Percentiles rank a stretch among this genome's conserved stretches.
These are phyloP conservation scores for Russula compacta DNA, from an alignment of 768 basidiomycete genomes.

Conservation along the genomic window DNA sequence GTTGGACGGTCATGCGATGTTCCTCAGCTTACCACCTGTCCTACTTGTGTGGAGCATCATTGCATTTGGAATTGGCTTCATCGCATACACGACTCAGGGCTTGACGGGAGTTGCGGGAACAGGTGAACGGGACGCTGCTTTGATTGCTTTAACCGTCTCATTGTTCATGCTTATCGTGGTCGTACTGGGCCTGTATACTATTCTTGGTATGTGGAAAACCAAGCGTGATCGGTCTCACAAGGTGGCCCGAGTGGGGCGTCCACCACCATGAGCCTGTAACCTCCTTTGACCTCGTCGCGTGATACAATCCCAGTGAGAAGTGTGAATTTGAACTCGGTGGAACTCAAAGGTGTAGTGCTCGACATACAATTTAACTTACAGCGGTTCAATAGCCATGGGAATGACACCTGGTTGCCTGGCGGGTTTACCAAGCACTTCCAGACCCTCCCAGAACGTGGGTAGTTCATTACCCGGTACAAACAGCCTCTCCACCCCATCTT, in stretches of 20 bases:
- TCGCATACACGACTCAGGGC: conserved; percentile 37
- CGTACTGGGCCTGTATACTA: conserved; percentile 36
- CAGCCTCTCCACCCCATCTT: conserved; percentile 82
- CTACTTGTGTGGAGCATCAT: conserved; percentile 49
- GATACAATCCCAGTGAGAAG: neutral
- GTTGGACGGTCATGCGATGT: conserved; percentile 40
- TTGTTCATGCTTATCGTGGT: conserved; percentile 33
- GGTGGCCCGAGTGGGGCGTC: neutral
- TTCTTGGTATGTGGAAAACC: conserved; percentile 42
- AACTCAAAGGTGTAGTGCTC: neutral
- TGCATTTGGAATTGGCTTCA: conserved; percentile 37
- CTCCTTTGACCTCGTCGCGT: neutral
- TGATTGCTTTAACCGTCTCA: conserved; percentile 35
- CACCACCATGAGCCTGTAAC: neutral
- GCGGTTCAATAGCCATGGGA: conserved; percentile 40
- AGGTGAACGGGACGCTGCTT: conserved; percentile 29
- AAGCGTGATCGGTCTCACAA: neutral
- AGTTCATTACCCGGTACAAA: conserved; percentile 89
- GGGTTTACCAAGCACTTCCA: conserved; percentile 49
- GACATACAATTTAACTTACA: conserved; percentile 6
- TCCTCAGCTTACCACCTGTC: conserved; percentile 44
- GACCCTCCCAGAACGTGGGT: conserved; percentile 85
- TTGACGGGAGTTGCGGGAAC: conserved; percentile 20
- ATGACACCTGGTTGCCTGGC: conserved; percentile 24
- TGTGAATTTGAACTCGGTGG: neutral